Base-by-base conservation (phyloP, 495 filamentous ascomycete genomes). In the Hypoxylon perforatum region DNA sequence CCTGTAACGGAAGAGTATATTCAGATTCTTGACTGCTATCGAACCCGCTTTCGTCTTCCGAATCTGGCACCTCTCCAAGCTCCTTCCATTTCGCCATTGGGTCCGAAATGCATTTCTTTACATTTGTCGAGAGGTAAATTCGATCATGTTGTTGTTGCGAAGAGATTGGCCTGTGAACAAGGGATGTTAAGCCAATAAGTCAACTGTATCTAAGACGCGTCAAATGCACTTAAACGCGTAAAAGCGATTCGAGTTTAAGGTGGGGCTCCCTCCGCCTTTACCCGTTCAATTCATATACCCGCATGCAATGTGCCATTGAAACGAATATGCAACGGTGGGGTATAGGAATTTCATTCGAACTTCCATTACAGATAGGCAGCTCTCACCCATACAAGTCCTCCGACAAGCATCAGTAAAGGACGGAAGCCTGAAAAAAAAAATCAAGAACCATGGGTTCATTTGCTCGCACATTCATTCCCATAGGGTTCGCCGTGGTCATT, bases 61-160 rank as follows among this genome's bases (percentile, higher is more conserved):
- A 86, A 69, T 85, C 84, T 62, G 83, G 82, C 51, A 87, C 82
- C 73, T 81, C 82, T 69, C 84, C 84, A 73, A 80, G 75, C 78
- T 84, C 80, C 78, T 81, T 85, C 84, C 84, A 87, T 70, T 76
- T 77, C 67, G 72, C 83, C 84, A 86, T 86, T 67, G 61, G 47
- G 55, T 11, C 60, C 59, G 33, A 49, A 42, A 70, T 41, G 66
- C 72, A 75, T 75, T 64, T 70, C 72, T 48, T 35, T 61, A 53
- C 19, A 50, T n/a, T 42, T 9, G 28, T 25, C 2, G 22, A 18
- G 15, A 36, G 41, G 4, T n/a, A 52, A 35, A 17, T 38, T 58
- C 63, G 23, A 30, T 63, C 69, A 78, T 77, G 41, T 61, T 57
- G 35, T 17, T 52, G 1, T 36, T 71, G 70, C 63, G 49, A 17